phyloP scores from a whole-genome alignment of 75 land plant genomes.

The Adiantum capillusveneris region DNA sequence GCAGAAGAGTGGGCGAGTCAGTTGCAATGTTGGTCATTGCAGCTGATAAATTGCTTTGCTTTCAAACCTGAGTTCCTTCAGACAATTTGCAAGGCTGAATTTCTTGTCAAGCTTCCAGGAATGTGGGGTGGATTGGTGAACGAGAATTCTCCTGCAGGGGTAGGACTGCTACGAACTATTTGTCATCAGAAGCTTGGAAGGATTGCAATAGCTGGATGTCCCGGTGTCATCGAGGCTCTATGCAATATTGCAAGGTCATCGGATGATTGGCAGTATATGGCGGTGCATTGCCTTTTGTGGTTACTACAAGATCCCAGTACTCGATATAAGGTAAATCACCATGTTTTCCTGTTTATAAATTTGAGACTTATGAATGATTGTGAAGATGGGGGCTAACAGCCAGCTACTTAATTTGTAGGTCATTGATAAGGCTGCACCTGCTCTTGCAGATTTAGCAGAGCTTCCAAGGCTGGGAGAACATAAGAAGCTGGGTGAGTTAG shows the following conservation, averaged over 20 bases:
- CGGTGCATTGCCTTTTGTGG: slow-evolving; percentile 94
- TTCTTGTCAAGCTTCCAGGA: slow-evolving; percentile 67
- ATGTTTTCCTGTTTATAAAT: neutral
- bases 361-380: neutral
- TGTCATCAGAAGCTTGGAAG: slow-evolving; percentile 93
- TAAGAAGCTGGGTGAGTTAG: slow-evolving; percentile 84
- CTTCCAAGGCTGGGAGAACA: slow-evolving; percentile 85
- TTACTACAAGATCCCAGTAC: slow-evolving; percentile 79
- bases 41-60: slow-evolving; percentile 88
- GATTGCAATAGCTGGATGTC: slow-evolving; percentile 66
- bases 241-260: slow-evolving; percentile 96
- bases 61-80: slow-evolving; percentile 73
- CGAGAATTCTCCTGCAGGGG: slow-evolving; percentile 96
- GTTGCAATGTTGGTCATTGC: slow-evolving; percentile 92
- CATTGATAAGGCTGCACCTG: slow-evolving; percentile 68
- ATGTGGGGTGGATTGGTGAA: slow-evolving; percentile 99
- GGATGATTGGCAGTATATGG: slow-evolving; percentile 99
- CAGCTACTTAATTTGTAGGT: slow-evolving; percentile 36
- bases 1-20: slow-evolving; percentile 99
- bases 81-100: slow-evolving; percentile 78
- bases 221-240: slow-evolving; percentile 72
- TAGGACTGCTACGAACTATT: slow-evolving; percentile 84
- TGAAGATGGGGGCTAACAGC: neutral
- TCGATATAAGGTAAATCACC: slow-evolving; percentile 49
- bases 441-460: slow-evolving; percentile 77